Base-by-base conservation (phyloP, 768 basidiomycete species). In the Amanita polypyramis region DNA sequence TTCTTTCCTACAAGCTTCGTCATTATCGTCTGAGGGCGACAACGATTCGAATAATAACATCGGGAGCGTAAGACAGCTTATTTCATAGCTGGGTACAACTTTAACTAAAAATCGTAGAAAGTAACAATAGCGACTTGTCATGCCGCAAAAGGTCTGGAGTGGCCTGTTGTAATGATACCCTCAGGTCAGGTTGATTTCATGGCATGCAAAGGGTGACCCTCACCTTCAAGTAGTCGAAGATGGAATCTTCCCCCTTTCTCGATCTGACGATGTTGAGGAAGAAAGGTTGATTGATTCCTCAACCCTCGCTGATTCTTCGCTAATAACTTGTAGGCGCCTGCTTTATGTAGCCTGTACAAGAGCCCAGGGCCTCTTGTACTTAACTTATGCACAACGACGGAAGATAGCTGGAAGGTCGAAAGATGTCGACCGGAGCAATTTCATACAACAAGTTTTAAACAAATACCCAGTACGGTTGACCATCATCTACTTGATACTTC, bases 301-400 rank as follows among this genome's bases (percentile, higher is more conserved):
- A 32, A 36, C 32, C 29, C 30, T 4, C 23, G 17, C 4, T 19
- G 25, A 9, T 23, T 33, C n/a, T 15, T 15, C 20, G 23, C n/a
- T 30, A 19, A 42, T 23, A 21, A 43, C 9, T 20, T 44, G 2
- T 51, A 90, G 90, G 48, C 83, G 91, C 10, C 63, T 94, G 47
- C 73, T 92, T 12, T 94, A 92, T 57, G 91, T 94, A 6, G 91
- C 86, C 0, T 91, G 87, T 63, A 94, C 91, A 4, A 76, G 91
- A 8, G 90, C 90, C 0, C 84, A 92, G 58, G 68, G 70, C 9
- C 69, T 88, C 6, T 64, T 89, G 10, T 83, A 84, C 59, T 58
- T 86, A 23, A 67, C 75, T 1, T 66, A 79, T 52, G 63, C 70
- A 6, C 58, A 58, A 8, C 65, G 66, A 39, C 70, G 85, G 15